Conservation (phyloP, 495 filamentous ascomycete species). For the Choiromyces venosus region DNA sequence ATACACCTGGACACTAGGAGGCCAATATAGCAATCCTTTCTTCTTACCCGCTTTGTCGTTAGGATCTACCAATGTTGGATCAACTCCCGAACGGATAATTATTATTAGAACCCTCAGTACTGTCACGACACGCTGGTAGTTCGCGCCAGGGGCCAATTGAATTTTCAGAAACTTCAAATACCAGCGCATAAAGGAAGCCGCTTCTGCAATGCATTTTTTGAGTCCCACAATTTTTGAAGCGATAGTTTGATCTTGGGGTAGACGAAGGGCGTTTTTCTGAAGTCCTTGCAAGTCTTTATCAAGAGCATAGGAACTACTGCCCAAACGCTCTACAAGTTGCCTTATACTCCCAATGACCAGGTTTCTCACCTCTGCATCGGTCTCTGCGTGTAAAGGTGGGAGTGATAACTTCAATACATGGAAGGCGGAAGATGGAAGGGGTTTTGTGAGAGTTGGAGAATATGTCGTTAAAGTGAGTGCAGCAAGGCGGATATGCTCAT, state of each 20-base stretch:
- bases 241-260: not conserved
- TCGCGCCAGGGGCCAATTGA: conserved; percentile 68
- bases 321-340: conserved; percentile 62
- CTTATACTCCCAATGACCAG: conserved; percentile 64
- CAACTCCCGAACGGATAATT: conserved; percentile 55
- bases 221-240: conserved; percentile 21
- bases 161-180: conserved; percentile 64
- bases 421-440: conserved; percentile 57
- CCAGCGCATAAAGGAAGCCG: conserved; percentile 59
- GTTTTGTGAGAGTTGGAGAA: conserved; percentile 63
- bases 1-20: conserved; percentile 37
- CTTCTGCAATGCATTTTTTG: conserved; percentile 42
- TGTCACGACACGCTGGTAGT: conserved; percentile 82
- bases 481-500: conserved; percentile 60
- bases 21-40: conserved; percentile 19
- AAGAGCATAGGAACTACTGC: conserved; percentile 48
- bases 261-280: conserved; percentile 12
- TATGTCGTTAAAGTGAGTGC: conserved; percentile 69
- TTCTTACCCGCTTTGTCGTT: conserved; percentile 7
- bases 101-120: conserved; percentile 62
- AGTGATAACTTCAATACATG: conserved; percentile 57
- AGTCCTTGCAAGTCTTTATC: conserved; percentile 42
- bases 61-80: conserved; percentile 10
- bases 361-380: conserved; percentile 74
- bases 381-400: conserved; percentile 66